Evolutionary conservation across 805 yeast genomes (phyloP).

Genomic region (Hanseniaspora lindneri): DNA sequence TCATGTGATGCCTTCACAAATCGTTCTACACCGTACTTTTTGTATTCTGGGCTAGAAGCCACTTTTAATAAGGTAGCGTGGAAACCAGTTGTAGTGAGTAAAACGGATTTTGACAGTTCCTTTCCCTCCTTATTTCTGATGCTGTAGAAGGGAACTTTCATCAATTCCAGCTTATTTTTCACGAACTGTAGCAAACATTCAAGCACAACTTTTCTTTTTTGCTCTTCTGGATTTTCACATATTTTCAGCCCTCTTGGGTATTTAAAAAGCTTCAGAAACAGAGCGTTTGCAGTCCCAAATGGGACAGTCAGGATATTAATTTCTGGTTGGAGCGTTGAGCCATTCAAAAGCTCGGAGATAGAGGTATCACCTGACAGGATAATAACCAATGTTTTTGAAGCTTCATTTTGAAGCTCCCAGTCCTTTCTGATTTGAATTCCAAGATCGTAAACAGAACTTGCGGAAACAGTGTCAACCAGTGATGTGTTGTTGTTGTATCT

Average conservation of each 20-base stretch:
- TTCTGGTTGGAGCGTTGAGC: neutral
- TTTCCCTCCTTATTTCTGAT: neutral
- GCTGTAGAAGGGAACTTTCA: neutral
- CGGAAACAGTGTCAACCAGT: neutral
- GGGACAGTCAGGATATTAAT: constrained; percentile 8
- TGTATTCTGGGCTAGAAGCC: constrained; percentile 10
- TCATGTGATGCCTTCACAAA: constrained; percentile 7
- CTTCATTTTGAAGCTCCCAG: neutral
- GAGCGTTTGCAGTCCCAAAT: constrained; percentile 12
- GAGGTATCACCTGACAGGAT: constrained; percentile 14
- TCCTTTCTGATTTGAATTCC: neutral
- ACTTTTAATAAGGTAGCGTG: constrained; percentile 11
- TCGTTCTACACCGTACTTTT: constrained; percentile 10
- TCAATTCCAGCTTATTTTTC: neutral
- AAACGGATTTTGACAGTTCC: neutral
- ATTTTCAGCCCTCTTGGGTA: neutral
- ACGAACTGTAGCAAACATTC: neutral
- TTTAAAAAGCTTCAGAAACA: constrained; percentile 10
- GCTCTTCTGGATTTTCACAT: neutral
- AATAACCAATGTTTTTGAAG: neutral
- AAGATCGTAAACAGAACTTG: neutral
- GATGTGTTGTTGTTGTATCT: neutral
- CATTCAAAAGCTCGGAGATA: constrained; percentile 5
- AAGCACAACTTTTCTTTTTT: neutral
- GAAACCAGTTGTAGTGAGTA: constrained; percentile 10